Evolutionary conservation across 75 land plant genomes (phyloP), one percentile per base, ranked within the genome.

Genomic region (Pseudotsuga menziesii): DNA sequence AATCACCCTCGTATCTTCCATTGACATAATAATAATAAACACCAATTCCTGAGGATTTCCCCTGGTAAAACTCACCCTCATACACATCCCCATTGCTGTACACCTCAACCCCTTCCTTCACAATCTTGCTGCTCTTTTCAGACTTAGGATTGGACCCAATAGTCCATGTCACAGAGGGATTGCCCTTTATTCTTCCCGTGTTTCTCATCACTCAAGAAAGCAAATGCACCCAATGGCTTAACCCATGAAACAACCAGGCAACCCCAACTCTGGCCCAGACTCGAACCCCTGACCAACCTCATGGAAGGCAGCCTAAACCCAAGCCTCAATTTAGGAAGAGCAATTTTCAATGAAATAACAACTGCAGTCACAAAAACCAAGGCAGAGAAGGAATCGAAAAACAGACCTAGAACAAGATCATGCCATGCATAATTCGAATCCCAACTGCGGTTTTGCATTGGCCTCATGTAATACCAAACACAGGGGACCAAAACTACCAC

Each of bases 1-100:
- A n/a, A n/a, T n/a, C n/a, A n/a, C n/a, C n/a, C 58, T 85, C 86
- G 36, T 81, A 85, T 69, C 83, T 73, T 16, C 86, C 86, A 75
- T 84, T 85, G 32, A 78, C 77, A 77, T 85, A 78, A 41, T 78
- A 85, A 58, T 85, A 85, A 56, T 81, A 78, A 20, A 85, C 86
- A 29, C 86, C 83, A 78, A 83, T 81, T 20, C 86, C 77, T 6
- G 86, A 85, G 69, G 63, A 85, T 2, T 76, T 61, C 7, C 86
- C 86, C 57, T 79, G 84, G 35, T 78, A 67, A 27, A 85, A 85
- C 48, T 85, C 83, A 26, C 86, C 98, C 58, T 94, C 98, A 78
- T 94, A 94, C 59, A 81, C 82, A 69, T 94, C 98, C 15, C 98
- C 94, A 78, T 92, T 94, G 78, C 89, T 90, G 81, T 90, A 92